Conservation (phyloP, 805 yeast species). For the Kodamaea kaohsiungensis region DNA sequence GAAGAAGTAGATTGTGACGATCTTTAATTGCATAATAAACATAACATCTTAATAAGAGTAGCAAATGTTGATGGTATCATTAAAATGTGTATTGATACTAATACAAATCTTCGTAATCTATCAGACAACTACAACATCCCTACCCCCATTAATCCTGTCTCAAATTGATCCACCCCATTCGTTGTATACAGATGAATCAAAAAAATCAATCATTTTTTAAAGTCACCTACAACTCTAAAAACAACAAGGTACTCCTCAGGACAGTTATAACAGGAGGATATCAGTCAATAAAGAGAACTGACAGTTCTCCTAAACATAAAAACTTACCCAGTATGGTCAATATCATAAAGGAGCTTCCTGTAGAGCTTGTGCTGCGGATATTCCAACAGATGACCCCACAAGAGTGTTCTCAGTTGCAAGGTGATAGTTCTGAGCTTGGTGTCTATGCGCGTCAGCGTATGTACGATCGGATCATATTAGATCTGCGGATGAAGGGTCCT, state of each 20-base stretch:
- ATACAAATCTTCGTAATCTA: too few species aligned
- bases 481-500: neutral
- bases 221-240: neutral
- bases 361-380: neutral
- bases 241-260: neutral
- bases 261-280: neutral
- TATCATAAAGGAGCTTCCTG: neutral
- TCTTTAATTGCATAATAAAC: neutral
- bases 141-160: too few species aligned
- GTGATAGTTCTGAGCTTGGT: neutral
- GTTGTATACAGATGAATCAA: neutral
- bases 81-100: too few species aligned
- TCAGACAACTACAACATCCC: too few species aligned
- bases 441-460: neutral
- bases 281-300: neutral
- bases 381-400: neutral
- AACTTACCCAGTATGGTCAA: neutral
- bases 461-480: neutral
- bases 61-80: neutral
- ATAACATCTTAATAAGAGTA: neutral
- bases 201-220: too few species aligned
- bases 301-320: neutral
- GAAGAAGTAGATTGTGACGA: neutral
- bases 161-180: too few species aligned
- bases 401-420: neutral